Evolutionary conservation across 2,329 filamentous ascomycete species (phyloP).

Genomic region (Aspergillus quadricinctus): DNA sequence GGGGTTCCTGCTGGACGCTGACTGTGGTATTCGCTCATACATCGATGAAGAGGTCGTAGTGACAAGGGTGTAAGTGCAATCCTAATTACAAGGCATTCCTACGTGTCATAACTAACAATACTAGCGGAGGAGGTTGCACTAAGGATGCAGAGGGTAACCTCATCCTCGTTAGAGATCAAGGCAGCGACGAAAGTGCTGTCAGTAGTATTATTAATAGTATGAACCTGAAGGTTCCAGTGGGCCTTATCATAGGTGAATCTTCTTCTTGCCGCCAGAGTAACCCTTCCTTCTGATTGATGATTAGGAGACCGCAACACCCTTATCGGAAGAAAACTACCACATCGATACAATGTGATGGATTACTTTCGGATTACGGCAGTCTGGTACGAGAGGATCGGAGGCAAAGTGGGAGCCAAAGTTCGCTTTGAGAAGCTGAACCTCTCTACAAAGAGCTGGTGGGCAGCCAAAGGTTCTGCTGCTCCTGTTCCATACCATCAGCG

Average conservation of each 20-base stretch:
- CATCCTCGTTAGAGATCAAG: constrained; percentile 46
- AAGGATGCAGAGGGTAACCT: constrained; percentile 46
- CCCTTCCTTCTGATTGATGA: constrained; percentile 20
- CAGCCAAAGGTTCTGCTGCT: constrained; percentile 29
- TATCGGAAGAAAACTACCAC: constrained; percentile 48
- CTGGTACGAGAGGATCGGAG: constrained; percentile 57
- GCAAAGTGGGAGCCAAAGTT: constrained; percentile 49
- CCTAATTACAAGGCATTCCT: not conserved
- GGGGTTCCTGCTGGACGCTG: constrained; percentile 58
- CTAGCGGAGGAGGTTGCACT: constrained; percentile 52
- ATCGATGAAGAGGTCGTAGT: constrained; percentile 61
- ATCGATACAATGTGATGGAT: constrained; percentile 63
- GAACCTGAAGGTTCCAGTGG: constrained; percentile 47
- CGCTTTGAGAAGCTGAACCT: constrained; percentile 62
- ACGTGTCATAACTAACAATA: constrained; percentile 12
- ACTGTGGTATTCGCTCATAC: constrained; percentile 52
- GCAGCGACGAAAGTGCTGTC: constrained; percentile 32
- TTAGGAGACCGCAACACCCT: constrained; percentile 50
- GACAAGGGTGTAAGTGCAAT: constrained; percentile 51
- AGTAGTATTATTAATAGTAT: constrained; percentile 46
- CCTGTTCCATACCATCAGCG: constrained; percentile 26
- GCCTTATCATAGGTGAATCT: constrained; percentile 50
- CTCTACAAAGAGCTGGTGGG: constrained; percentile 56
- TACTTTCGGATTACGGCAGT: constrained; percentile 65
- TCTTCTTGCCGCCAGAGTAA: not conserved